Evolutionary conservation across 2,329 filamentous ascomycete genomes (phyloP).

Genomic region (Ustilaginoidea virens): DNA sequence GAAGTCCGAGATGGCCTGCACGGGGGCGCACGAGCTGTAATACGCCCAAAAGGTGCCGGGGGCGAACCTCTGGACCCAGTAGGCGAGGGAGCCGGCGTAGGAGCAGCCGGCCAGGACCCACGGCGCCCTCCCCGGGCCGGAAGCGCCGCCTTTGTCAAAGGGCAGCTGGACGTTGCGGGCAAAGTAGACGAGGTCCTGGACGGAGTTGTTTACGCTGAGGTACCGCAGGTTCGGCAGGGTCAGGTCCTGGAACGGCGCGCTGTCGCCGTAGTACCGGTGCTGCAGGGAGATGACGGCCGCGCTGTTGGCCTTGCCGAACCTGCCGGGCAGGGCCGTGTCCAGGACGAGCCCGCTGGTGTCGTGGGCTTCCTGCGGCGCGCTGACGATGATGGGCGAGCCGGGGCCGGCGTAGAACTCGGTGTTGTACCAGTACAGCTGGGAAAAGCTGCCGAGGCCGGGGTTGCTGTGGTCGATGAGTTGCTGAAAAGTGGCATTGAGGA

Average conservation of each 20-base stretch:
- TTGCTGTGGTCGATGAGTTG: slow-evolving; percentile 44
- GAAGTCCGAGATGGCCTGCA: slow-evolving; percentile 58
- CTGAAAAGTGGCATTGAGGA: slow-evolving; percentile 22
- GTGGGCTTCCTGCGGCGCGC: slow-evolving; percentile 48
- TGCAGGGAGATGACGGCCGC: slow-evolving; percentile 65
- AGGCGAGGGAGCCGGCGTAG: slow-evolving; percentile 62
- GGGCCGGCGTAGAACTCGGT: slow-evolving; percentile 55
- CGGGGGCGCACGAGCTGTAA: slow-evolving; percentile 63
- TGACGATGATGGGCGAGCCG: slow-evolving; percentile 61
- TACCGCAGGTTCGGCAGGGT: slow-evolving; percentile 54
- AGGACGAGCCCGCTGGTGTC: slow-evolving; percentile 45
- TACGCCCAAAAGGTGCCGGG: slow-evolving; percentile 62
- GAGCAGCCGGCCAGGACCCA: slow-evolving; percentile 68
- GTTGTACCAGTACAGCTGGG: slow-evolving; percentile 68
- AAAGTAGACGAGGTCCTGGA: slow-evolving; percentile 66
- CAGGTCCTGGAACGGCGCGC: slow-evolving; percentile 49
- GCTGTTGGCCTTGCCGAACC: slow-evolving; percentile 48
- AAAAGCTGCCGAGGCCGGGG: slow-evolving; percentile 41
- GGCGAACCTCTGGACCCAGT: slow-evolving; percentile 56
- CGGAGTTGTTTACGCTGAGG: slow-evolving; percentile 60
- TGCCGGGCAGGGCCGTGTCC: slow-evolving; percentile 52
- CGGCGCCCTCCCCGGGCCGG: slow-evolving; percentile 49
- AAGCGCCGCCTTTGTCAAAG: slow-evolving; percentile 47
- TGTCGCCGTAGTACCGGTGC: slow-evolving; percentile 69
- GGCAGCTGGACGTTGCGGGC: slow-evolving; percentile 53